Evolutionary conservation across 2,329 filamentous ascomycete species (phyloP), one percentile per base, ranked within the genome.

Genomic region (Phaeosphaeriaceae sp.): DNA sequence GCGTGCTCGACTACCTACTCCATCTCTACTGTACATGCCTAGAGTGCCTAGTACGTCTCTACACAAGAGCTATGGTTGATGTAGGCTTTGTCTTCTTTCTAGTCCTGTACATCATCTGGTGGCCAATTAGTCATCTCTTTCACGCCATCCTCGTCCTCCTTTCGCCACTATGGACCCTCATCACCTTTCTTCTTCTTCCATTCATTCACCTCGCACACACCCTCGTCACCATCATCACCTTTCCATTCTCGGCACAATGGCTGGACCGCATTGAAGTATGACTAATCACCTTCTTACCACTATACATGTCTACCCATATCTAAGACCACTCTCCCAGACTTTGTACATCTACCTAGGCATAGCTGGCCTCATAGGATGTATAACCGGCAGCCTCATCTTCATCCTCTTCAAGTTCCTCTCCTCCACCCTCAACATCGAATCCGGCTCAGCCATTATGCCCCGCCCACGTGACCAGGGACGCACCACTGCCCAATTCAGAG

Each of bases 281-380:
- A 34, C 6, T 18, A 67, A 39, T n/a, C n/a, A n/a, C n/a, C n/a
- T n/a, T n/a, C n/a, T n/a, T n/a, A n/a, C n/a, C n/a, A n/a, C n/a
- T n/a, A n/a, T n/a, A n/a, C n/a, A n/a, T 48, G n/a, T 18, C 16
- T 2, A 5, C 23, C 8, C 8, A 4, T 8, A 20, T 13, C 28
- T 13, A 23, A n/a, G n/a, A n/a, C n/a, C n/a, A n/a, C n/a, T n/a
- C n/a, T n/a, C 16, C 8, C 57, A 80, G 76, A 77, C 76, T 6
- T 61, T 80, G 35, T 80, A 78, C 64, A 80, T 81, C 63, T 87
- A 81, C 63, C 77, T 92, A 38, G 85, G 85, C 40, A 81, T 85
- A 18, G 90, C 89, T 6, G 80, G 83, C 26, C 71, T 89, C 15
- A 78, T 90, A 43, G 90, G 90, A n/a, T 74, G 86, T 43, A 42